A percentile compares a stretch with the other conserved stretches of the same genome.
Evolutionary conservation across 192 early-diverging fungal species (phyloP).

Genomic region (Coemansia guatemalensis): DNA sequence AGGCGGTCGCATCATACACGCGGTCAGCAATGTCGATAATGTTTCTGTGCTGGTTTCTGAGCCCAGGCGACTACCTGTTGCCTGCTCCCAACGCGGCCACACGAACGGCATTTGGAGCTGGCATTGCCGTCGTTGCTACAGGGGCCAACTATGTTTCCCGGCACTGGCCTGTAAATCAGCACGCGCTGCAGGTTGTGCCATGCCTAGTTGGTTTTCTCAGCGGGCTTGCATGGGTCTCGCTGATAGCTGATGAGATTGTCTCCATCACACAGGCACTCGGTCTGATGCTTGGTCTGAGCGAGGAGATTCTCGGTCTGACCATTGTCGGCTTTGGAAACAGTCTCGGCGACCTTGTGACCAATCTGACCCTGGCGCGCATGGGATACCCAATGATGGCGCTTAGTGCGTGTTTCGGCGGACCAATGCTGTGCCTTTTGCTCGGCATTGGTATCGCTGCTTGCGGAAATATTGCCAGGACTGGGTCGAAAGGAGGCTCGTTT

Average conservation of each 20-base stretch:
- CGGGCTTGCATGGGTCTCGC: slow-evolving; percentile 82
- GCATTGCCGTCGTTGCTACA: slow-evolving; percentile 10
- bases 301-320: slow-evolving; percentile 79
- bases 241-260: slow-evolving; percentile 90
- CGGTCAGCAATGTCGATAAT: slow-evolving; percentile 18
- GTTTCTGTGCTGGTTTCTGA: slow-evolving; percentile 27
- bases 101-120: background rate
- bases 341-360: slow-evolving; percentile 89
- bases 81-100: background rate
- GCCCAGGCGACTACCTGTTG: slow-evolving; percentile 3
- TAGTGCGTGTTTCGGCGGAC: slow-evolving; percentile 90
- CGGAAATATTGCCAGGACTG: slow-evolving; percentile 53
- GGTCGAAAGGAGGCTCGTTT: slow-evolving; percentile 50
- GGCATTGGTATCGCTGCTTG: slow-evolving; percentile 80
- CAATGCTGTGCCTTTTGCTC: slow-evolving; percentile 86
- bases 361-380: slow-evolving; percentile 86
- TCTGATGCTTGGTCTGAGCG: slow-evolving; percentile 71
- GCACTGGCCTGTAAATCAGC: background rate
- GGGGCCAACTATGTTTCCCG: slow-evolving; percentile 19
- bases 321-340: slow-evolving; percentile 87
- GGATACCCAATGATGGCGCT: slow-evolving; percentile 94
- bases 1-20: slow-evolving; percentile 18
- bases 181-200: slow-evolving; percentile 35
- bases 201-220: slow-evolving; percentile 74
- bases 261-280: slow-evolving; percentile 81